Evolutionary conservation across 1,139 yeast species (phyloP).

Genomic region (Blastobotrys persicus): DNA sequence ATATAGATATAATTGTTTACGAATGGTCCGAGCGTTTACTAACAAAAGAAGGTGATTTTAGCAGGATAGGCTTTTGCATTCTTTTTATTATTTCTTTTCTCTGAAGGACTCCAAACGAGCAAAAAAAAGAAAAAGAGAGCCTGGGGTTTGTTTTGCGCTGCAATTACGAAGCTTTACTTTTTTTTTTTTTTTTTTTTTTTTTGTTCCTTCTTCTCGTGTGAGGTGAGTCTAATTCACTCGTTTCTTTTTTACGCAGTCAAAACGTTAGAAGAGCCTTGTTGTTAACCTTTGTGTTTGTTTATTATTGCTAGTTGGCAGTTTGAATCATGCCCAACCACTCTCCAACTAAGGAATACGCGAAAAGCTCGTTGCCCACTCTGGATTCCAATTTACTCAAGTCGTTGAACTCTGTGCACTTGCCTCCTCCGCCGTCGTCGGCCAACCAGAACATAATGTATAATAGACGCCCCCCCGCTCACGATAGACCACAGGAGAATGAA

Average conservation of each 20-base stretch:
- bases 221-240: neutral
- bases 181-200: no score
- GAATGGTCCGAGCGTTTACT: neutral
- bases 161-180: neutral
- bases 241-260: neutral
- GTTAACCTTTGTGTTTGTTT: neutral
- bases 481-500: neutral
- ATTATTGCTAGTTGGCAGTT: neutral
- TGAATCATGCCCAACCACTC: constrained; percentile 9
- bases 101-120: neutral
- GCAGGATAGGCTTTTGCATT: no score
- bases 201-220: no score
- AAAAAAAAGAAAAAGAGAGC: no score
- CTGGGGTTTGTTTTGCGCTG: no score
- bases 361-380: constrained; percentile 28
- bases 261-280: neutral
- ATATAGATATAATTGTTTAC: neutral
- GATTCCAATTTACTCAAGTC: constrained; percentile 43
- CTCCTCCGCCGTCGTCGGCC: constrained; percentile 44
- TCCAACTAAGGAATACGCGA: constrained; percentile 2
- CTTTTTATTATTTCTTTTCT: neutral
- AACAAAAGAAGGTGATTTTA: neutral
- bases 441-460: constrained; percentile 19
- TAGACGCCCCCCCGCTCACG: constrained; percentile 20
- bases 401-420: constrained; percentile 44